Evolutionary conservation across 225 moss, liverwort and hornwort species (phyloP), one percentile per base, ranked within the genome.

Genomic region (Pleurozium schreberi): DNA sequence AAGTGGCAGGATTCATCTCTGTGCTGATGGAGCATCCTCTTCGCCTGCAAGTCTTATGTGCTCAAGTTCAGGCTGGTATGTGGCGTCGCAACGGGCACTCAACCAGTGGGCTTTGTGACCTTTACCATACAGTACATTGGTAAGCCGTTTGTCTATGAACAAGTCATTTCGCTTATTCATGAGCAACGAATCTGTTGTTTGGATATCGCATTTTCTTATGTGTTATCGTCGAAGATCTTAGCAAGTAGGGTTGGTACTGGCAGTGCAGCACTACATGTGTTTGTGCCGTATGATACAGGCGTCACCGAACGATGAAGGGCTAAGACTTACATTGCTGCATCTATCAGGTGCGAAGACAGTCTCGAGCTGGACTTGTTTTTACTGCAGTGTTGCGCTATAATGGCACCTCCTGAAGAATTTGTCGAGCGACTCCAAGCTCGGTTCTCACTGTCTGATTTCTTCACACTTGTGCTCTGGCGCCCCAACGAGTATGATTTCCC

Each of bases 21-120:
- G 88, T 94, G 76, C 79, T 98, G 87, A 96, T 98, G 97, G 98
- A 98, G 93, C 98, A 98, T 93, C 98, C 98, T n/a, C 90, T 98
- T 80, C 97, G 98, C 68, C 93, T 98, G 79, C 98, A 98, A 96
- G 98, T 98, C 81, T 93, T 98, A 65, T 98, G 95, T 92, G 98
- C 96, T 83, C 98, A 98, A 90, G 96, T 98, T 75, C 98, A 97
- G 89, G 98, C 98, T 90, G 98, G 98, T 87, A 98, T 98, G 98
- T 98, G 98, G 98, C 97, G 98, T 64, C 94, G 97, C 82, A 98
- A 98, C 94, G 98, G 98, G 77, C 97, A 94, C 82, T 93, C 97
- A 82, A 94, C 93, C 66, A 98, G 93, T 93, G 92, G 94, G 63
- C 90, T 97, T 58, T 93, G 96, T 92, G 96, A 97, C 86, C 87